Conservation (phyloP, 2,329 filamentous ascomycete genomes). For the Claviceps africana region DNA sequence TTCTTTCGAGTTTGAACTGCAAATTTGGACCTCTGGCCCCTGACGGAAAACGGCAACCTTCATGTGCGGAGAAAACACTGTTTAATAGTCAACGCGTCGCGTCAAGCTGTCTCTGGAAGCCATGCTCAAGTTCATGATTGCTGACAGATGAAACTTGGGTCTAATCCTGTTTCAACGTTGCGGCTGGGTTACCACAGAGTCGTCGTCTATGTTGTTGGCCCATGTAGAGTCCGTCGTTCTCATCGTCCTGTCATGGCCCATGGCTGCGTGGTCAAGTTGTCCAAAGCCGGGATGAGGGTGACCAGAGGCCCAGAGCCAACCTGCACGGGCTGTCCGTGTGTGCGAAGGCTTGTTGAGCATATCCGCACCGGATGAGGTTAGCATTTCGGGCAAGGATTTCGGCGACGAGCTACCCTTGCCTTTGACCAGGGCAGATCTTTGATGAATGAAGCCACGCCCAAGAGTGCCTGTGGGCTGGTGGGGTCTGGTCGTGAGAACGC, state of each 20-base stretch:
- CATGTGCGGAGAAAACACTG: not conserved
- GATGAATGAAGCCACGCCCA: constrained; percentile 1
- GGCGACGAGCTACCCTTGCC: not conserved
- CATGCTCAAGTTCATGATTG: not conserved
- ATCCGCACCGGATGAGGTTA: not conserved
- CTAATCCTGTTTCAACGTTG: not conserved
- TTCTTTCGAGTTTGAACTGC: not conserved
- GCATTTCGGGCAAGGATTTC: not conserved
- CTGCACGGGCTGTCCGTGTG: not conserved
- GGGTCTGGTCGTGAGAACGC: not conserved
- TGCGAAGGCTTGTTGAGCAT: not conserved
- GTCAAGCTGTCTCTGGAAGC: not conserved
- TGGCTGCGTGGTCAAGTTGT: not conserved
- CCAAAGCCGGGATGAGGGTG: not conserved
- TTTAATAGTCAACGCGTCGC: too few relatives aligned
- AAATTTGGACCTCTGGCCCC: not conserved
- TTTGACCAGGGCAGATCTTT: not conserved
- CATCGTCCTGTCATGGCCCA: not conserved
- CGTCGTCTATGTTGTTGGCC: not conserved
- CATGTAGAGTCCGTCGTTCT: not conserved
- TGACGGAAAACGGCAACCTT: not conserved
- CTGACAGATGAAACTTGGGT: not conserved
- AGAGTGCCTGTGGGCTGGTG: not conserved
- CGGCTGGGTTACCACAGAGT: not conserved
- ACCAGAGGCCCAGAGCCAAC: not conserved